These are phyloP conservation scores for Hibiscus trionum DNA, from an alignment of 345 rosid genomes.

Conservation along the genomic window DNA sequence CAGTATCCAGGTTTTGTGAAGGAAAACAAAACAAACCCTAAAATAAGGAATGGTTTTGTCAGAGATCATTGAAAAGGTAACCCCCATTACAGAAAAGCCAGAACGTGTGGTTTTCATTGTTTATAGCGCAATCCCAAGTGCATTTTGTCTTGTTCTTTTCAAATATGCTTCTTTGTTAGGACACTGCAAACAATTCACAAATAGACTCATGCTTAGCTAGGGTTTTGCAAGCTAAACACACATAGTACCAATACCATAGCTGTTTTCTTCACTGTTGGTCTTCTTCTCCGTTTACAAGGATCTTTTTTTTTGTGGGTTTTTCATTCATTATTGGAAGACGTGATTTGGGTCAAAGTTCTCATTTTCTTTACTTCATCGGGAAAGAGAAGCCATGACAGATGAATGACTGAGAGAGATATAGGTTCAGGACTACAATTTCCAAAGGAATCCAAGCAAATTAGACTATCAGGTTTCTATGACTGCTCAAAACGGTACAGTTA, in stretches of 20 bases:
- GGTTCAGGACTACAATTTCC: constrained; percentile 13
- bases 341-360: constrained; percentile 11
- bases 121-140: background rate
- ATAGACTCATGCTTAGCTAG: constrained; percentile 6
- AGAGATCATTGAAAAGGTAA: constrained; percentile 11
- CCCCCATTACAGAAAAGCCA: background rate
- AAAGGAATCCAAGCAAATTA: background rate
- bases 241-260: background rate
- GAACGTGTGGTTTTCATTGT: background rate
- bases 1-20: constrained; percentile 12
- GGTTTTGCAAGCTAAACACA: background rate
- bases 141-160: background rate
- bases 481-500: background rate
- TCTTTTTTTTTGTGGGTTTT: background rate
- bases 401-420: background rate
- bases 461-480: background rate
- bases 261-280: background rate
- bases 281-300: background rate
- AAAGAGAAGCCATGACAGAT: constrained; percentile 3
- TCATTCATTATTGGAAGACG: constrained; percentile 10
- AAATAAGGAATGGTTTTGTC: constrained; percentile 16
- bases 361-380: background rate
- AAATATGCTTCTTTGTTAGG: background rate
- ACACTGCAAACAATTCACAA: background rate
- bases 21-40: constrained; percentile 13